phyloP scores from a whole-genome alignment of 352 stramenopile species.

The Phytophthora litchii region DNA sequence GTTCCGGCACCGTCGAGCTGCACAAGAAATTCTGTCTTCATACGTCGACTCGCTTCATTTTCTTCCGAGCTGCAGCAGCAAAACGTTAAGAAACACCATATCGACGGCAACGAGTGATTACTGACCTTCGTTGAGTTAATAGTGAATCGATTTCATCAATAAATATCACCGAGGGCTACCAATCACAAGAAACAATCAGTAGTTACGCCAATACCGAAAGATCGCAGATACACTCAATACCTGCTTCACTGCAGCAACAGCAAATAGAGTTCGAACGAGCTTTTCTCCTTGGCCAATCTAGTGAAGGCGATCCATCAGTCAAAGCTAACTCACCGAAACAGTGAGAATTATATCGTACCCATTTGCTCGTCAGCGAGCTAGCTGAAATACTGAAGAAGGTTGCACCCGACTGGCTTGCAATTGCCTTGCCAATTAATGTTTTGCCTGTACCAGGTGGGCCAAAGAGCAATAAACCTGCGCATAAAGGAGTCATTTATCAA shows the following conservation, averaged over 20 bases:
- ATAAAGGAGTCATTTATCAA: neutral
- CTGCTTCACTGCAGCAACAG: constrained; percentile 93
- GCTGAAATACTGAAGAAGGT: constrained; percentile 99
- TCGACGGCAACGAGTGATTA: neutral
- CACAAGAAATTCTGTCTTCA: constrained; percentile 99
- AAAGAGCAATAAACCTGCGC: constrained; percentile 93
- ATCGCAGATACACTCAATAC: constrained; percentile 29
- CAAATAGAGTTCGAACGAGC: constrained; percentile 97
- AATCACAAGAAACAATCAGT: constrained; percentile 1
- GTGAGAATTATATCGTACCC: constrained; percentile 52
- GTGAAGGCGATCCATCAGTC: neutral
- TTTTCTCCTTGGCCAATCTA: constrained; percentile 99
- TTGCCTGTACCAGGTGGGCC: constrained; percentile 96
- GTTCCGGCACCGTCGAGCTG: constrained; percentile 96
- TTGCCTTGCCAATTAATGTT: constrained; percentile 99
- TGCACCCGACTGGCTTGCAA: constrained; percentile 96
- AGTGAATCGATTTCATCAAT: constrained; percentile 99
- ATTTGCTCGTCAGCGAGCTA: constrained; percentile 99
- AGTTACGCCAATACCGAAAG: neutral
- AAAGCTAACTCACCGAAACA: neutral
- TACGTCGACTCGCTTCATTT: constrained; percentile 96
- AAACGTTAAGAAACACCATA: constrained; percentile 4
- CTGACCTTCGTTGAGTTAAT: constrained; percentile 93
- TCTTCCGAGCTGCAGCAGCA: constrained; percentile 86
- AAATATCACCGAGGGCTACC: constrained; percentile 97